Base-by-base conservation (phyloP, 169 alveolate genomes). In the Condylostoma magnum region DNA sequence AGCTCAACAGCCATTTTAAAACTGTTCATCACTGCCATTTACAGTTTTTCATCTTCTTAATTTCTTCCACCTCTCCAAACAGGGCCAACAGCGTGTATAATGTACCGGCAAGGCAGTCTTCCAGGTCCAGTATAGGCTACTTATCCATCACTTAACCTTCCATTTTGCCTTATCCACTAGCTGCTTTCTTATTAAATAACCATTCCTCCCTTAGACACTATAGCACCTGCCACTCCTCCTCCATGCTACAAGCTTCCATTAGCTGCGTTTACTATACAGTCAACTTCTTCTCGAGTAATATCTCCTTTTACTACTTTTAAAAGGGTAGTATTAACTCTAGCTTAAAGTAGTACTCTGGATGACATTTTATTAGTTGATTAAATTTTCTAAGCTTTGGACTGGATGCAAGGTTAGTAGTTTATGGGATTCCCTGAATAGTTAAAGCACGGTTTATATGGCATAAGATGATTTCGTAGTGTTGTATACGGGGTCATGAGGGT, bases 141-240 rank as follows among this genome's bases (percentile, higher is more conserved):
- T 54, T 69, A 6, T 50, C 83, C 73, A 47, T 78, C 34, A 46
- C 28, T 18, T 43, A 63, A 31, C 28, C 33, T 8, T 43, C 83
- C 73, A 25, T 37, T 27, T 71, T 38, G 20, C 55, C 52, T 4
- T n/a, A 50, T 54, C 43, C 34, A 33, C 70, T 74, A 27, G 55
- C 48, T 1, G 51, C 81, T 5, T 65, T 63, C 74, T 18, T 34
- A 20, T 37, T 66, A 60, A 18, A 76, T 15, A 22, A n/a, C 1
- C 50, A 41, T 4, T 36, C 80, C 89, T 67, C 76, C 71, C 43
- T 46, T 27, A 38, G 51, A 18, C 28, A 50, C 33, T 34, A 85
- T 80, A 6, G 89, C 86, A 38, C 76, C 84, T 20, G 88, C 89
- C 15, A 85, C 71, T n/a, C 89, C 89, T n/a, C 92, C 90, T 6